Conservation (phyloP, 257 asterid species). For the Prunella vulgaris region DNA sequence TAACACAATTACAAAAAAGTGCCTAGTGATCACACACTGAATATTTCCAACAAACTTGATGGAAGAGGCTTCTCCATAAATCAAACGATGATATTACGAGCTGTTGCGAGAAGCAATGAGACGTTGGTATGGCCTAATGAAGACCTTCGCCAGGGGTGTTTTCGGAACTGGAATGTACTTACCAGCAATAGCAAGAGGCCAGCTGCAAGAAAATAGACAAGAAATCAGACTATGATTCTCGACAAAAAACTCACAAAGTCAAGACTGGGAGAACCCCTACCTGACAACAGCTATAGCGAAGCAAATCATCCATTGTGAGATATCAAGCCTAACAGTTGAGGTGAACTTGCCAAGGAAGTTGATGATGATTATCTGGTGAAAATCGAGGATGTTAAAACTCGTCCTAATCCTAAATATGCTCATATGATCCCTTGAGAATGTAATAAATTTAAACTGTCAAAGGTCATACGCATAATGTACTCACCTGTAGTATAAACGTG, state of each 20-base stretch:
- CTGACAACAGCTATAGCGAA: slow-evolving; percentile 63
- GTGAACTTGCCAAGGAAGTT: slow-evolving; percentile 80
- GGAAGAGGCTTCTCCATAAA: slow-evolving; percentile 13
- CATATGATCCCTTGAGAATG: slow-evolving; percentile 6
- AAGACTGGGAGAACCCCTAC: slow-evolving; percentile 27
- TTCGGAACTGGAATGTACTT: slow-evolving; percentile 82
- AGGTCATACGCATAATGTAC: background rate
- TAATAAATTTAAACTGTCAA: background rate
- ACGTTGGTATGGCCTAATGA: slow-evolving; percentile 62
- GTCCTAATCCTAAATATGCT: background rate
- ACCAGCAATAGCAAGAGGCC: slow-evolving; percentile 89
- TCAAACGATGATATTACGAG: slow-evolving; percentile 15
- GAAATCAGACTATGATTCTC: slow-evolving; percentile 1
- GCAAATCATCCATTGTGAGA: slow-evolving; percentile 65
- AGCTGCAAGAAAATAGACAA: slow-evolving; percentile 44
- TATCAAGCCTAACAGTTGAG: slow-evolving; percentile 44
- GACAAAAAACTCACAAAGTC: background rate
- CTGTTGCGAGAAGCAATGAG: slow-evolving; percentile 53
- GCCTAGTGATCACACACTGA: slow-evolving; percentile 7
- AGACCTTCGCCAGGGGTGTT: slow-evolving; percentile 76
- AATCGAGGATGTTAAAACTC: slow-evolving; percentile 6
- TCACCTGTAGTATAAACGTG: slow-evolving; percentile 75
- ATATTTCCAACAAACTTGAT: slow-evolving; percentile 12
- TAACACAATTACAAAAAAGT: background rate
- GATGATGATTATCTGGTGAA: slow-evolving; percentile 60